These are phyloP conservation scores for Tolypocladium ophioglossoides DNA, from an alignment of 2,329 filamentous ascomycete genomes.

Conservation along the genomic window DNA sequence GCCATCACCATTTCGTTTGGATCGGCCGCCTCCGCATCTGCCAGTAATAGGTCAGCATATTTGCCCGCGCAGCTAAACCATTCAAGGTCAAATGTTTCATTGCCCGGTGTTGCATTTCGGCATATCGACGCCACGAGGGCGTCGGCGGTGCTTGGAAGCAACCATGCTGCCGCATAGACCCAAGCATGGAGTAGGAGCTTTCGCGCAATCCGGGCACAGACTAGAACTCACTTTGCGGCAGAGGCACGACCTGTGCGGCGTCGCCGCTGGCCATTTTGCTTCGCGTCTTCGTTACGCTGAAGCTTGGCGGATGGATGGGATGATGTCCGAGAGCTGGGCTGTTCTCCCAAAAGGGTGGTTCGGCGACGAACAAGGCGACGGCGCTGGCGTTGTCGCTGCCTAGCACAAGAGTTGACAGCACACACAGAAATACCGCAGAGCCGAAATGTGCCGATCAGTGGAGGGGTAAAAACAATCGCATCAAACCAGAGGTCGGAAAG, in stretches of 20 bases:
- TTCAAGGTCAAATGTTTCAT: background rate
- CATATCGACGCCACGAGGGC: background rate
- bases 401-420: background rate
- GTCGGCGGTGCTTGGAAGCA: background rate
- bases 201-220: background rate
- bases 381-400: background rate
- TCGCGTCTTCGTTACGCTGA: background rate
- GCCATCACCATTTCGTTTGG: conserved; percentile 12
- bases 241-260: background rate
- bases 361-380: background rate
- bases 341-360: background rate
- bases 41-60: conserved; percentile 3
- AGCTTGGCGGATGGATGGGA: background rate
- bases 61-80: background rate
- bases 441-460: background rate
- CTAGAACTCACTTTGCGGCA: background rate
- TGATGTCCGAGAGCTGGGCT: background rate
- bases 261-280: conserved; percentile 1
- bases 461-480: background rate
- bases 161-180: background rate
- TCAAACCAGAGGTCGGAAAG: background rate
- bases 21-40: conserved; percentile 4
- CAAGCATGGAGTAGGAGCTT: too few species aligned
- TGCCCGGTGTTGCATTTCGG: background rate
- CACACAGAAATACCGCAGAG: background rate